These are phyloP conservation scores for Neurospora sp. DNA, from an alignment of 495 filamentous ascomycete species.

Conservation along the genomic window DNA sequence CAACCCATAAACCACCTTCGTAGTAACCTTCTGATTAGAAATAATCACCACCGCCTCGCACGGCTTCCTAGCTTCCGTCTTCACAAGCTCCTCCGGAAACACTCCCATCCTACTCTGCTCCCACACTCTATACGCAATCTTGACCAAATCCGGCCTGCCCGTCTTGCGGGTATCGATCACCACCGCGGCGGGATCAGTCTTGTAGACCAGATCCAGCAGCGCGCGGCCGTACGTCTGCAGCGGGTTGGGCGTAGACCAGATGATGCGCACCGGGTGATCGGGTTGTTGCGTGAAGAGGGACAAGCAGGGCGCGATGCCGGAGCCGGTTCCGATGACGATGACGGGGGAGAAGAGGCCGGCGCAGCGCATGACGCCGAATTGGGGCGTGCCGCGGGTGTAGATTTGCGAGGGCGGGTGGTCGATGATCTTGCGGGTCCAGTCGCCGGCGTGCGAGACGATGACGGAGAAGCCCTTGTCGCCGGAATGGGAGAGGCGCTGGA, in stretches of 20 bases:
- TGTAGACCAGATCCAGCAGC: conserved; percentile 33
- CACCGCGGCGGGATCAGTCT: conserved; percentile 36
- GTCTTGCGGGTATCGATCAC: conserved; percentile 39
- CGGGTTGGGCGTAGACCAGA: conserved; percentile 41
- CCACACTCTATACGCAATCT: conserved; percentile 47
- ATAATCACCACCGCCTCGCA: conserved; percentile 69
- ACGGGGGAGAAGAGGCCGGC: conserved; percentile 58
- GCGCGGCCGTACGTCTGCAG: conserved; percentile 33
- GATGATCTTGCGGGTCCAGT: conserved; percentile 67
- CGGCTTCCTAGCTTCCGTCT: conserved; percentile 41
- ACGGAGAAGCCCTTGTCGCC: conserved; percentile 54
- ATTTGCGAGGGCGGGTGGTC: conserved; percentile 46
- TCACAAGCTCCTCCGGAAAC: conserved; percentile 45
- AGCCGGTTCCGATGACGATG: conserved; percentile 73
- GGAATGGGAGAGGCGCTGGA: conserved; percentile 46
- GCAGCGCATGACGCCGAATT: conserved; percentile 63
- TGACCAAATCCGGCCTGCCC: conserved; percentile 42
- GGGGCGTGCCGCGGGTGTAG: conserved; percentile 44
- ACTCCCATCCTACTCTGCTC: conserved; percentile 47
- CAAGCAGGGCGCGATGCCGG: conserved; percentile 66
- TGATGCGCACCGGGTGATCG: conserved; percentile 33
- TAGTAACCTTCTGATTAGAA: conserved; percentile 62
- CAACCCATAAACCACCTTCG: conserved; percentile 63
- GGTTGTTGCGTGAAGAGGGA: conserved; percentile 34
- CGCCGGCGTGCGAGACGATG: conserved; percentile 71